Percentiles rank a stretch among this genome's conserved stretches.
Conservation (phyloP, 495 filamentous ascomycete genomes). For the Tuber aestivum region DNA sequence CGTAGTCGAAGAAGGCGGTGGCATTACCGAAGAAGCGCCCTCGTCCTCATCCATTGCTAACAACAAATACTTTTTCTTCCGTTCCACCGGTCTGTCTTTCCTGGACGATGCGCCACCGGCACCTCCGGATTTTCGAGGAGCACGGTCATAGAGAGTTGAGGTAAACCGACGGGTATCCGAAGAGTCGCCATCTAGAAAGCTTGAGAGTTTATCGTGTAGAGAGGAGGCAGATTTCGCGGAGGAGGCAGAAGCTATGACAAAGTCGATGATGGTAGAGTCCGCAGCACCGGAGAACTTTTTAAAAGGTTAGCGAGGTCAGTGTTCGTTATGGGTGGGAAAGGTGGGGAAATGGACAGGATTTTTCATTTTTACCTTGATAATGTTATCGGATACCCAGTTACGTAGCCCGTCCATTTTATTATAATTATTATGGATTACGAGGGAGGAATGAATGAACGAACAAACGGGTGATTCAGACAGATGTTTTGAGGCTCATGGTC, state of each 20-base stretch:
- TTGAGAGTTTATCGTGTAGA: constrained; percentile 52
- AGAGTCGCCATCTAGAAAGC: constrained; percentile 53
- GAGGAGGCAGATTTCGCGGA: constrained; percentile 51
- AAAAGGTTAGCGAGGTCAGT: background rate
- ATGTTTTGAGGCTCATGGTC: background rate
- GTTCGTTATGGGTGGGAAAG: background rate
- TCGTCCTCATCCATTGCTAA: constrained; percentile 77
- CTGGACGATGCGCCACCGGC: constrained; percentile 25
- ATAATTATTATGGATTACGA: background rate
- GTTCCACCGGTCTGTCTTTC: constrained; percentile 35
- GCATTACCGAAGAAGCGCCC: constrained; percentile 36
- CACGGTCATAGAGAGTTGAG: constrained; percentile 51
- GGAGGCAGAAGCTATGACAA: constrained; percentile 56
- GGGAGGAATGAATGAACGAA: background rate
- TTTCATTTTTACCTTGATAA: constrained; percentile 34
- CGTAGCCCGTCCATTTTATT: constrained; percentile 37
- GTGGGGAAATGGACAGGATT: background rate
- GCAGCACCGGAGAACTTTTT: constrained; percentile 54
- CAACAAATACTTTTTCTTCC: constrained; percentile 68
- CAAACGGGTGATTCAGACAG: background rate
- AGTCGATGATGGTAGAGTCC: constrained; percentile 58
- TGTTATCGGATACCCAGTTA: constrained; percentile 45
- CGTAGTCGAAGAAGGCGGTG: constrained; percentile 50
- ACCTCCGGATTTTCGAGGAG: constrained; percentile 39
- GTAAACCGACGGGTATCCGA: constrained; percentile 51